These are phyloP conservation scores for Hygrophila difformis DNA, from an alignment of 257 asterid genomes.

Conservation along the genomic window DNA sequence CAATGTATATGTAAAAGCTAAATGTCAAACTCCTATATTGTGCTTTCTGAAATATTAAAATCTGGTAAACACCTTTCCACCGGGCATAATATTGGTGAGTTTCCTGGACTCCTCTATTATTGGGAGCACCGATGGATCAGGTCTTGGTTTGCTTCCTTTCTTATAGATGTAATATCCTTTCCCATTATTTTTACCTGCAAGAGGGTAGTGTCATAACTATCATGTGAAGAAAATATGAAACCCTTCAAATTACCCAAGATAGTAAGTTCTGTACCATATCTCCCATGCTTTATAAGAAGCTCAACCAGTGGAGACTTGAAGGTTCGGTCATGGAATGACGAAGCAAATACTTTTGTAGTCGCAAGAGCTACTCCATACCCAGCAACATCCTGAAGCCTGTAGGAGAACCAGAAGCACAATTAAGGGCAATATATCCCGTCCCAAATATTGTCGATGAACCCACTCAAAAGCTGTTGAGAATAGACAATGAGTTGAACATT, in stretches of 20 bases:
- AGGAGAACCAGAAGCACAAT: conserved; percentile 17
- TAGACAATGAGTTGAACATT: conserved; percentile 2
- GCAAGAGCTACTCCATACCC: conserved; percentile 92
- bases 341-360: conserved; percentile 38
- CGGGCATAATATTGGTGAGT: conserved; percentile 74
- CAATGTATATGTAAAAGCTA: background rate
- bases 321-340: conserved; percentile 69
- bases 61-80: conserved; percentile 62
- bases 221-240: conserved; percentile 9
- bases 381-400: conserved; percentile 93
- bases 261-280: conserved; percentile 69
- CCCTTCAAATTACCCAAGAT: conserved; percentile 6
- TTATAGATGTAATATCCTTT: conserved; percentile 80
- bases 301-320: conserved; percentile 60
- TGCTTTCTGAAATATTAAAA: conserved; percentile 5
- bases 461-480: conserved; percentile 5
- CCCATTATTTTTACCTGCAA: conserved; percentile 86
- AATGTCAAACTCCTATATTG: background rate
- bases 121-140: conserved; percentile 77
- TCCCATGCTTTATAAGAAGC: conserved; percentile 75
- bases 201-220: too few relatives aligned
- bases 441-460: background rate
- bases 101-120: conserved; percentile 82
- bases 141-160: conserved; percentile 89
- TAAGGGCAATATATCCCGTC: conserved; percentile 2